Evolutionary conservation across 371 early-diverging fungal species (phyloP).

Genomic region (Rhizopus arrhizus): DNA sequence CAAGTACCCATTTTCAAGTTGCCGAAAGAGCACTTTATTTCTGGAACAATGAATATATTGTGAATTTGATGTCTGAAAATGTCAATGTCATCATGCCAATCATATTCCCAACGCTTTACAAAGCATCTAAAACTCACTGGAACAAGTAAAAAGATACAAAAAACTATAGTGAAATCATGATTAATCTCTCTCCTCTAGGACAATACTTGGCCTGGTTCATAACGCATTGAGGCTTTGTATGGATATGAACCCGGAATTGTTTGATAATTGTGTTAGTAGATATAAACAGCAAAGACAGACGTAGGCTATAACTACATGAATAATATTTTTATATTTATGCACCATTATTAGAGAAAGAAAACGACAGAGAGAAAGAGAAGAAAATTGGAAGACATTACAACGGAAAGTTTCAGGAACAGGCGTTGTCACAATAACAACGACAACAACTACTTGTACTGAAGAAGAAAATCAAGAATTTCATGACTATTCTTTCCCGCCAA

Average conservation of each 20-base stretch:
- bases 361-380: slow-evolving; percentile 83
- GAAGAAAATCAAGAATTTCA: slow-evolving; percentile 6
- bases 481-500: slow-evolving; percentile 35
- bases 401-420: slow-evolving; percentile 53
- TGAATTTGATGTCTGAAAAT: slow-evolving; percentile 90
- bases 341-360: slow-evolving; percentile 70
- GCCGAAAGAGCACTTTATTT: slow-evolving; percentile 95
- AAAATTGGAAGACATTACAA: slow-evolving; percentile 81
- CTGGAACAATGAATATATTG: slow-evolving; percentile 97
- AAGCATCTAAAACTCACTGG: slow-evolving; percentile 95
- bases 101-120: slow-evolving; percentile 87
- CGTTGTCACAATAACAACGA: slow-evolving; percentile 25
- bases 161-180: background rate
- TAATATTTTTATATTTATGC: background rate
- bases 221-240: slow-evolving; percentile 94
- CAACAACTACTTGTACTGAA: slow-evolving; percentile 2
- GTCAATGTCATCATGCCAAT: slow-evolving; percentile 88
- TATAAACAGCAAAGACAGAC: slow-evolving; percentile 81
- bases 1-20: slow-evolving; percentile 96
- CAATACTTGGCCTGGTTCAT: slow-evolving; percentile 91
- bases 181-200: slow-evolving; percentile 48
- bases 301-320: slow-evolving; percentile 51
- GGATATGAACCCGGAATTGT: slow-evolving; percentile 91
- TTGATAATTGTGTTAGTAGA: slow-evolving; percentile 88
- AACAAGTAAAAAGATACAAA: slow-evolving; percentile 70